Evolutionary conservation across 1,284 basidiomycete genomes (phyloP), one percentile per base, ranked within the genome.

Genomic region (Trichosporon ovoides): DNA sequence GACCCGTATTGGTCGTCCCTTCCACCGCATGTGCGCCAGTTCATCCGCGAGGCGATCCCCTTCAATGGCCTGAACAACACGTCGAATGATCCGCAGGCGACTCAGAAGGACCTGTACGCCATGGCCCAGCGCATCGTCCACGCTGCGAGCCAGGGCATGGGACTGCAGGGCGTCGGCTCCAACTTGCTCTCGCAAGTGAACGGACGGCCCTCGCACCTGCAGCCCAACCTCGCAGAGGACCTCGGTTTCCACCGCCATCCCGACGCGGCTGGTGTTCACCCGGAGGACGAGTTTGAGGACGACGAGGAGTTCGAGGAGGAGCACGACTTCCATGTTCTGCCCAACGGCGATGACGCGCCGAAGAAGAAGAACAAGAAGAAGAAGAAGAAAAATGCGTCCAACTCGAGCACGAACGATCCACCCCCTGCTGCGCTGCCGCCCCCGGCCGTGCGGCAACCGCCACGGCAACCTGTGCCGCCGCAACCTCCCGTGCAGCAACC

Each of bases 111-210:
- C 34, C 84, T 87, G 82, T 84, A 85, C 68, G 81, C 83, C 57
- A 82, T 86, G 67, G 85, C 85, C 34, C 85, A 86, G 67, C 84
- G 84, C 71, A 83, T 86, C 71, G 80, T 84, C 14, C 68, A 67
- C 43, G 76, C 76, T 19, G 77, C 77, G 11, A 83, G 83, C 64
- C 79, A 83, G 20, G 82, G 83, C 24, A 80, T 81, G 67, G 72
- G 75, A 13, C 59, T 74, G 28, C 68, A 69, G 49, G 67, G 67
- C 55, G 64, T 78, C 61, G 73, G 77, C 60, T 66, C 67, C n/a
- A 69, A 66, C 35, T 52, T 75, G 52, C 55, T 73, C 24, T 63
- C 63, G 12, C 65, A 63, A 20, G 65, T 67, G 52, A 71, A 69
- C 58, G 69, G 64, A 18, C 64, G 64, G 43, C 66, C 61, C 28